Base-by-base conservation (phyloP, 805 yeast genomes). In the Lipomyces oligophaga region DNA sequence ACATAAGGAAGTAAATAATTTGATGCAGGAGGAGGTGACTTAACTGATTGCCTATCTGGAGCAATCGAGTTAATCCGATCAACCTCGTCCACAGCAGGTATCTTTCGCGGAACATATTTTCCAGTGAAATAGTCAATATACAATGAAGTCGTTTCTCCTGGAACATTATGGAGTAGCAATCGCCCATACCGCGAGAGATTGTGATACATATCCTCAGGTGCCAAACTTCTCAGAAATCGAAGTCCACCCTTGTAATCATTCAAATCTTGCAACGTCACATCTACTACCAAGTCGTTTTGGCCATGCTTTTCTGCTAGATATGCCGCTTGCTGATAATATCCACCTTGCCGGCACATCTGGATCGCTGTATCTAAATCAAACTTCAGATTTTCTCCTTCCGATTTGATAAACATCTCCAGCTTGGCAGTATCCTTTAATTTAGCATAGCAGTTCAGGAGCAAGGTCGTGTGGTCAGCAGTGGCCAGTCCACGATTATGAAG, bases 121-220 rank as follows among this genome's bases (percentile, higher is more conserved):
- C 97, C 97, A 0, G 97, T 90, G 62, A 90, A 93, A 0, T 90
- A 83, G 24, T 84, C 83, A 41, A 93, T 88, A 47, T 90, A 69
- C 30, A 93, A 66, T 25, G 81, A 81, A 1, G 96, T 88, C 0
- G 95, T 83, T 45, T 83, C 87, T 47, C 83, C 76, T 0, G 97
- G 97, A 31, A 78, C 67, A 37, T 71, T 62, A 30, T 83, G 84
- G 38, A 90, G 69, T 24, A 90, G 66, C 1, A 67, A 59, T 49
- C 85, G 79, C 2, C 90, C 81, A 58, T 76, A 79, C 24, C 80
- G 80, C 5, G 80, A 75, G 40, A 89, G 67, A 6, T 85, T 80
- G 33, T 90, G 68, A 24, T 89, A 66, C 3, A 87, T 77, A 41
- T 89, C 96, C 58, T 85, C 88, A 19, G 85, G 79, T 0, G 81